Evolutionary conservation across 2,329 filamentous ascomycete species (phyloP).

Genomic region (Talaromyces sp.): DNA sequence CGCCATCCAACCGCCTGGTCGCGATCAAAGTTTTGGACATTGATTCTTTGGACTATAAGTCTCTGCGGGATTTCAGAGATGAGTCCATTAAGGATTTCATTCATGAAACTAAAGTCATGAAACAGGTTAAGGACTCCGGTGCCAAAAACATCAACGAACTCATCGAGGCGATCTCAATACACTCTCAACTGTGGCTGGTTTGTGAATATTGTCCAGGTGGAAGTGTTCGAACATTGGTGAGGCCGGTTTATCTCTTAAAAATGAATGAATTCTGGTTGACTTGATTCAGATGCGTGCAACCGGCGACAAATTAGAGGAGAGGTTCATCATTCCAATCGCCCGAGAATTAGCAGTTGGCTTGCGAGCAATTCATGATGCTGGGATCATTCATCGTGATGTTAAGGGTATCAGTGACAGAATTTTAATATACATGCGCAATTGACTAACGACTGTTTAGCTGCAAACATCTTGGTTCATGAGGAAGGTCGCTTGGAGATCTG

Average conservation of each 20-base stretch:
- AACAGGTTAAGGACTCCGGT: slow-evolving; percentile 63
- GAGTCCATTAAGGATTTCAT: slow-evolving; percentile 59
- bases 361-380: slow-evolving; percentile 66
- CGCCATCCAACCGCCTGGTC: slow-evolving; percentile 46
- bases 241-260: slow-evolving; percentile 20
- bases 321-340: slow-evolving; percentile 65
- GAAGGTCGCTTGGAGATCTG: slow-evolving; percentile 65
- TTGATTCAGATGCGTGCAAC: slow-evolving; percentile 52
- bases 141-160: slow-evolving; percentile 67
- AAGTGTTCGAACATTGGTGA: slow-evolving; percentile 66
- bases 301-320: slow-evolving; percentile 57
- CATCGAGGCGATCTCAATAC: slow-evolving; percentile 65
- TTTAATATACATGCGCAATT: background rate
- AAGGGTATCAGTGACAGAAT: slow-evolving; percentile 52
- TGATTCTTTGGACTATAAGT: slow-evolving; percentile 52
- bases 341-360: slow-evolving; percentile 65
- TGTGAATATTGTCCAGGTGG: slow-evolving; percentile 69
- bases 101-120: slow-evolving; percentile 65
- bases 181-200: slow-evolving; percentile 68
- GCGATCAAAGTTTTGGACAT: slow-evolving; percentile 57
- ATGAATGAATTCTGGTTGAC: slow-evolving; percentile 6
- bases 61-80: slow-evolving; percentile 49
- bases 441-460: slow-evolving; percentile 44
- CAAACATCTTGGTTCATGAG: slow-evolving; percentile 66
- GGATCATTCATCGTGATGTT: slow-evolving; percentile 67